Evolutionary conservation across 371 early-diverging fungal genomes (phyloP), one percentile per base, ranked within the genome.

Genomic region (Parasitella parasitica): DNA sequence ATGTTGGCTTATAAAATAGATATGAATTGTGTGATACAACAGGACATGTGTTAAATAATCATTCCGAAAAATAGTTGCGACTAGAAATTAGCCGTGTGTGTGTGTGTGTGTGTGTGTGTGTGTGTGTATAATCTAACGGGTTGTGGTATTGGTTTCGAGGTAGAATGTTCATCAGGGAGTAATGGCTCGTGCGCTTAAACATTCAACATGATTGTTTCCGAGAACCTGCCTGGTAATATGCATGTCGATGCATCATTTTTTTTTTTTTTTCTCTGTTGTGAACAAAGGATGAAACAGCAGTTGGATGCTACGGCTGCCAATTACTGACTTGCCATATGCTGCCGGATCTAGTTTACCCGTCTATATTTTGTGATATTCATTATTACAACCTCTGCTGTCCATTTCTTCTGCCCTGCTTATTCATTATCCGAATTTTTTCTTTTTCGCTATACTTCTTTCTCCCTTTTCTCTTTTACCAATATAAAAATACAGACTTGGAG

Each of bases 1-100:
- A 84, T 82, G 87, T 88, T 43, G 87, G 88, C 15, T 36, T 61
- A 22, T 61, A 54, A 43, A 13, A 3, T 27, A 32, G 32, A 43
- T n/a, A n/a, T n/a, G n/a, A n/a, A n/a, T n/a, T n/a, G 11, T 32
- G 32, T 32, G 8, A 11, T 32, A 32, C 11, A 11, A 32, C 32
- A 32, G 32, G 32, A 3, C 32, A 32, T 32, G 32, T 32, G 32
- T 32, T 11, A 32, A 32, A 32, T 32, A n/a, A n/a, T n/a, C n/a
- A 3, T 32, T 32, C 32, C 32, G 32, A 32, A 32, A 32, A n/a
- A n/a, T n/a, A n/a, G n/a, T n/a, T n/a, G n/a, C n/a, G n/a, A n/a
- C n/a, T n/a, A n/a, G n/a, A n/a, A 32, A 32, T 32, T 3, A 11
- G 11, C 32, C 32, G 3, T 30, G 8, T 30, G 32, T 30, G 32